Conservation (phyloP, 2,329 filamentous ascomycete species). For the Aspergillus fructus region DNA sequence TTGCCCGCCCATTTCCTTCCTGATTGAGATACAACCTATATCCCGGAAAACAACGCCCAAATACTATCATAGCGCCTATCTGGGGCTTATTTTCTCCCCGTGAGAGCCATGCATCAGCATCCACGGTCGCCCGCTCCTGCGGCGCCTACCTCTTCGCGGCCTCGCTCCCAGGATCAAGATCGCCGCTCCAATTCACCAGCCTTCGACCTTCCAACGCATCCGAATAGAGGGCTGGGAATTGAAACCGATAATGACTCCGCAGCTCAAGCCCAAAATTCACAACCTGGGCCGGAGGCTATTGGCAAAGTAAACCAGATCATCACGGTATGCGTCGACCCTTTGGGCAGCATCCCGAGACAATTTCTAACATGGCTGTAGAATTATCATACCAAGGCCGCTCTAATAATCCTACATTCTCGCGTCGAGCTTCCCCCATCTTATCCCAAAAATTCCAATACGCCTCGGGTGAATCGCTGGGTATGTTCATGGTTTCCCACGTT, state of each 20-base stretch:
- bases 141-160: constrained; percentile 71
- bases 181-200: constrained; percentile 54
- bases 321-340: constrained; percentile 59
- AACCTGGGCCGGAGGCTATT: constrained; percentile 65
- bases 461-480: constrained; percentile 85
- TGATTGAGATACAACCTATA: constrained; percentile 27
- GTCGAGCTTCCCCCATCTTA: constrained; percentile 64
- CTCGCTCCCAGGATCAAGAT: constrained; percentile 69
- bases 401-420: constrained; percentile 78
- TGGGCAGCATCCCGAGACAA: constrained; percentile 19
- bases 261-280: constrained; percentile 42
- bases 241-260: constrained; percentile 48
- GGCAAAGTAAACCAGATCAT: constrained; percentile 91
- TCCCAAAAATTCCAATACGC: constrained; percentile 56
- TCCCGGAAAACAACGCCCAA: constrained; percentile 9
- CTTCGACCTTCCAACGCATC: constrained; percentile 51
- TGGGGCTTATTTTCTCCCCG: background rate
- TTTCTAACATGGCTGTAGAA: constrained; percentile 58
- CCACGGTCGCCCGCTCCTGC: constrained; percentile 71
- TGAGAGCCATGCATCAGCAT: constrained; percentile 79
- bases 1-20: constrained; percentile 33
- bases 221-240: constrained; percentile 51
- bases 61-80: background rate
- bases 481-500: constrained; percentile 31
- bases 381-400: constrained; percentile 83